Percentiles rank a stretch among this genome's conserved stretches.
Conservation (phyloP, 495 filamentous ascomycete species). For the Penicillium egyptiacum region DNA sequence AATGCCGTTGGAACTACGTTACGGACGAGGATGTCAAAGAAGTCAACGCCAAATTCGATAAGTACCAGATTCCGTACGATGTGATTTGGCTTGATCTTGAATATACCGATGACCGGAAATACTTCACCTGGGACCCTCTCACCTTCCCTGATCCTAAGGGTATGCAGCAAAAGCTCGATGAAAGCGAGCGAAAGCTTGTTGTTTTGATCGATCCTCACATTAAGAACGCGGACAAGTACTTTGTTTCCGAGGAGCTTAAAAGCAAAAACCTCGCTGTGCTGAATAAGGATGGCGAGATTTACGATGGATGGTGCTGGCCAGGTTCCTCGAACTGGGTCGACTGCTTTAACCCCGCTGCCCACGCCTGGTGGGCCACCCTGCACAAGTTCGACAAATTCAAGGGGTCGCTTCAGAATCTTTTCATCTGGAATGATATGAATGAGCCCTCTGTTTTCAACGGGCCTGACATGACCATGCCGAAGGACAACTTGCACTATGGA, state of each 20-base stretch:
- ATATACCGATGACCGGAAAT: conserved; percentile 93
- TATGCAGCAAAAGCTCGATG: conserved; percentile 84
- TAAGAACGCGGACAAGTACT: conserved; percentile 82
- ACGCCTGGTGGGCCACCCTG: conserved; percentile 83
- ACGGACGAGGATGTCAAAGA: conserved; percentile 95
- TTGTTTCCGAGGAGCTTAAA: conserved; percentile 74
- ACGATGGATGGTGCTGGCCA: conserved; percentile 98
- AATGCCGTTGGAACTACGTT: conserved; percentile 98
- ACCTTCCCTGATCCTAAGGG: conserved; percentile 80
- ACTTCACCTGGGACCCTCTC: conserved; percentile 93
- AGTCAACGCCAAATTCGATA: conserved; percentile 94
- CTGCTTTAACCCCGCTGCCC: conserved; percentile 83
- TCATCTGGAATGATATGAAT: conserved; percentile 99
- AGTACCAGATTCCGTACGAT: conserved; percentile 91
- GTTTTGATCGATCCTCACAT: conserved; percentile 96
- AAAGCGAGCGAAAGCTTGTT: conserved; percentile 84
- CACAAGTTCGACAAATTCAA: conserved; percentile 87
- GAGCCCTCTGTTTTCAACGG: conserved; percentile 99
- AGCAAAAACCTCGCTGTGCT: conserved; percentile 77
- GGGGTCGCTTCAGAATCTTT: conserved; percentile 77
- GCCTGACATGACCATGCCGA: conserved; percentile 93
- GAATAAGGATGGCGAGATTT: conserved; percentile 86
- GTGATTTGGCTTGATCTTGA: conserved; percentile 99
- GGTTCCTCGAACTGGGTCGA: conserved; percentile 96
- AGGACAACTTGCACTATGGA: conserved; percentile 88